Percentiles rank a stretch among this genome's conserved stretches.
Evolutionary conservation across 139 green algal species (phyloP).

Genomic region (Chlorella sp.): DNA sequence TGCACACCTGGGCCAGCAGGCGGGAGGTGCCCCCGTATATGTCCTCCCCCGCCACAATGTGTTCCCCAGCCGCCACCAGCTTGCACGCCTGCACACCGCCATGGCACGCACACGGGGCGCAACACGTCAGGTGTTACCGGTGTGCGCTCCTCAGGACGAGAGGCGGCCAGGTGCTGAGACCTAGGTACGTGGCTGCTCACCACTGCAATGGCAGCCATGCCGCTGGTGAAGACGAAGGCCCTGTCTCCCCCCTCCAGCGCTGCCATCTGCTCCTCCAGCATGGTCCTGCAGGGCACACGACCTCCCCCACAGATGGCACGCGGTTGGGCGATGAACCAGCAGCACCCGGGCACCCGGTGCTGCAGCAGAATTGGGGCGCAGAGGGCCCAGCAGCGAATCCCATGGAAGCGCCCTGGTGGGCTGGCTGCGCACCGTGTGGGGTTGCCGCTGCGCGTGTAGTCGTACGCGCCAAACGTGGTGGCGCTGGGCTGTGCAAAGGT

Average conservation of each 20-base stretch:
- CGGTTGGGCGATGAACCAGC: no score
- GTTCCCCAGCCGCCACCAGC: constrained; percentile 57
- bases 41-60: constrained; percentile 90
- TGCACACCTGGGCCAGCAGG: constrained; percentile 58
- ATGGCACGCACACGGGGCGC: no score
- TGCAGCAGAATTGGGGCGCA: no score
- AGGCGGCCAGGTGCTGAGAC: no score
- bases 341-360: no score
- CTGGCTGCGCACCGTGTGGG: constrained; percentile 79
- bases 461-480: constrained; percentile 80
- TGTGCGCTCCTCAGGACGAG: no score
- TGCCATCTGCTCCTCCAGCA: constrained; percentile 68
- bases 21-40: constrained; percentile 94
- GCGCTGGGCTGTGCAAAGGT: constrained; percentile 78
- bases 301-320: no score
- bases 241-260: constrained; percentile 78
- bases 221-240: constrained; percentile 86
- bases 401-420: no score
- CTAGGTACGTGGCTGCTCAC: no score
- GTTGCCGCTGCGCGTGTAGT: constrained; percentile 97
- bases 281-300: constrained; percentile 17
- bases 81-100: constrained; percentile 26
- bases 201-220: constrained; percentile 88
- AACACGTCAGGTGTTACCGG: no score
- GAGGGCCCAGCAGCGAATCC: no score